Evolutionary conservation across 1,139 yeast species (phyloP).

Genomic region (Yamadazyma trypodendri): DNA sequence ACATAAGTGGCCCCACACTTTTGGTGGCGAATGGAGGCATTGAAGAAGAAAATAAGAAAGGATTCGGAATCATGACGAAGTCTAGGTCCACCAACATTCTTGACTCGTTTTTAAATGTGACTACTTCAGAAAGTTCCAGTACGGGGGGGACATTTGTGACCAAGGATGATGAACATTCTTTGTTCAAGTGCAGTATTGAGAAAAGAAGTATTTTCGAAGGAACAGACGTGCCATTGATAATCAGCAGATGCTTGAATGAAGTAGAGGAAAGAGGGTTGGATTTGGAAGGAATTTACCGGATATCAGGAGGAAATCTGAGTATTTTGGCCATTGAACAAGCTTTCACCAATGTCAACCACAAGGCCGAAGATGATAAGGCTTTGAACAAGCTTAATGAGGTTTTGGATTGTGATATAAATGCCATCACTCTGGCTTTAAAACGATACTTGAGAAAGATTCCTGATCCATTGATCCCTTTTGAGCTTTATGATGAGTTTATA

Average conservation of each 20-base stretch:
- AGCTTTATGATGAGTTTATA: constrained; percentile 66
- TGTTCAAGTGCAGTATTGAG: constrained; percentile 53
- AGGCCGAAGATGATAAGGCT: constrained; percentile 35
- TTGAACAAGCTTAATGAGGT: constrained; percentile 44
- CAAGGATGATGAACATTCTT: constrained; percentile 23
- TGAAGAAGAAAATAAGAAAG: constrained; percentile 9
- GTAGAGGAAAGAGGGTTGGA: constrained; percentile 74
- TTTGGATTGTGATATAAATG: constrained; percentile 73
- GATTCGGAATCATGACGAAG: constrained; percentile 24
- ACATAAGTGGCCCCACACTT: constrained; percentile 8
- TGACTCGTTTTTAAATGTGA: constrained; percentile 31
- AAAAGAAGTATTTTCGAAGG: constrained; percentile 61
- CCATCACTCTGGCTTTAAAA: constrained; percentile 82
- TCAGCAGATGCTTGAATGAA: constrained; percentile 71
- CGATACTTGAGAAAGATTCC: constrained; percentile 84
- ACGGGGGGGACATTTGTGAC: constrained; percentile 2
- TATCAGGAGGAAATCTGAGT: constrained; percentile 84
- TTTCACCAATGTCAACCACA: constrained; percentile 28
- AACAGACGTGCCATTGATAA: constrained; percentile 63
- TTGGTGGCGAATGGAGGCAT: constrained; percentile 7
- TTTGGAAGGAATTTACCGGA: constrained; percentile 85
- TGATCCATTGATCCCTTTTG: constrained; percentile 77
- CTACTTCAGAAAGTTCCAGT: constrained; percentile 9
- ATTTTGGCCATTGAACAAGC: constrained; percentile 56
- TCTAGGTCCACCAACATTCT: constrained; percentile 51